A percentile compares a stretch with the other conserved stretches of the same genome.
Evolutionary conservation across 1,139 yeast genomes (phyloP).

Genomic region (Diutina rugosa): DNA sequence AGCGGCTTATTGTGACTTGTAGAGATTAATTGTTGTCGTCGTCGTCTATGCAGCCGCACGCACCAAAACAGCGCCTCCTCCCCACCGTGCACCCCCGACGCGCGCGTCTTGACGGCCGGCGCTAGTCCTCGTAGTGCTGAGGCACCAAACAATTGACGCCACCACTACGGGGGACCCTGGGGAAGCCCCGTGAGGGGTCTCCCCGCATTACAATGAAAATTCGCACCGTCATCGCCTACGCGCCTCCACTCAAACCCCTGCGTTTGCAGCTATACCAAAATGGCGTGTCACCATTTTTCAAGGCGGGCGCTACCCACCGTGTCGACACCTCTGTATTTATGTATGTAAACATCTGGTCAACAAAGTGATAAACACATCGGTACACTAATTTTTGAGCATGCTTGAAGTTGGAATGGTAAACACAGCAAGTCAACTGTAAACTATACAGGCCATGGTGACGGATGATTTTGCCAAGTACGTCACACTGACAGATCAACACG

Average conservation of each 20-base stretch:
- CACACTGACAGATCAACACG: no score
- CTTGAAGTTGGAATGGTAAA: background rate
- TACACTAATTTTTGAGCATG: background rate
- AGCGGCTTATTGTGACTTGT: background rate
- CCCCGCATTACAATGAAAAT: no score
- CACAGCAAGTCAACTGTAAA: background rate
- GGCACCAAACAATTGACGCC: background rate
- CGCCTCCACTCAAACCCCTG: background rate
- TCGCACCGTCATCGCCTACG: no score
- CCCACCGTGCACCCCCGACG: background rate
- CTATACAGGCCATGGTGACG: no score
- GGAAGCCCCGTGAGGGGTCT: no score
- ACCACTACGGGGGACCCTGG: background rate
- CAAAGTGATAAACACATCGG: background rate
- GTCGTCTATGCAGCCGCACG: background rate
- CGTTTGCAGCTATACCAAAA: background rate
- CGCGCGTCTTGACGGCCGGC: background rate
- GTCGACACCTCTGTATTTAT: background rate
- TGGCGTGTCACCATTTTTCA: background rate
- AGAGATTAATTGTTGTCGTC: no score
- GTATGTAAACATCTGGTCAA: background rate
- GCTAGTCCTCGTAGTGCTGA: no score
- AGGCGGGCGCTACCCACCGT: background rate
- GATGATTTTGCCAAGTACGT: no score
- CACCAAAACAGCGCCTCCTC: background rate